These are phyloP conservation scores for Entomortierella chlamydospora DNA, from an alignment of 192 early-diverging fungal species.

Conservation along the genomic window DNA sequence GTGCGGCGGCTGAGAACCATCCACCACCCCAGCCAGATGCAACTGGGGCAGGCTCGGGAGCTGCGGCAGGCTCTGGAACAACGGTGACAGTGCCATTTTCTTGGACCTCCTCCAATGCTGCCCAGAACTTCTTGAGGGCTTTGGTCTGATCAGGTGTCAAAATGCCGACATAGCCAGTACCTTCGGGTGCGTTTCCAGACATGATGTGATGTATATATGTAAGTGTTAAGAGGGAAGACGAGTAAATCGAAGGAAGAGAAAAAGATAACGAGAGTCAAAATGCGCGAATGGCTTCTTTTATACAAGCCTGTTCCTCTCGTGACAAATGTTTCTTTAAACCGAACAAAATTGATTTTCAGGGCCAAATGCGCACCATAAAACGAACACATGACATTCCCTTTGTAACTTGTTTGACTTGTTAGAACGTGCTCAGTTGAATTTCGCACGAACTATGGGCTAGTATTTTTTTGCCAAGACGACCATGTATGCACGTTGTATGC, in stretches of 20 bases:
- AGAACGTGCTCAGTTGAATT: too few species aligned
- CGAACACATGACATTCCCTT: background rate
- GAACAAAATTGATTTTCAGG: background rate
- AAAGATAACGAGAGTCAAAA: background rate
- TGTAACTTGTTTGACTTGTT: too few species aligned
- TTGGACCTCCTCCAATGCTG: constrained; percentile 20
- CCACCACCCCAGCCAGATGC: constrained; percentile 29
- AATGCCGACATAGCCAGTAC: constrained; percentile 44
- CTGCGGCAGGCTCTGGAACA: constrained; percentile 11
- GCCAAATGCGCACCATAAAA: background rate
- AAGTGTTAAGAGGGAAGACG: background rate
- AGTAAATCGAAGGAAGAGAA: background rate
- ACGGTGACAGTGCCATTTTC: constrained; percentile 37
- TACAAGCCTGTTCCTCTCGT: background rate
- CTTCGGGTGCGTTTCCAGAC: constrained; percentile 30
- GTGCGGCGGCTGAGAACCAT: constrained; percentile 26
- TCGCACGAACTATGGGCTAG: too few species aligned
- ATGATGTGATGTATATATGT: background rate
- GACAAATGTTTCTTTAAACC: background rate
- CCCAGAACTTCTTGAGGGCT: constrained; percentile 42
- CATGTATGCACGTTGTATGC: too few species aligned
- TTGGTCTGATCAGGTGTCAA: constrained; percentile 37
- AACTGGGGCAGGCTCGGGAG: constrained; percentile 8
- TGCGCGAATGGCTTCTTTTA: background rate
- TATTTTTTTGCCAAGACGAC: too few species aligned